Evolutionary conservation across 306 rosid species (phyloP), one percentile per base, ranked within the genome.

Genomic region (Cicer pinnatifidum): DNA sequence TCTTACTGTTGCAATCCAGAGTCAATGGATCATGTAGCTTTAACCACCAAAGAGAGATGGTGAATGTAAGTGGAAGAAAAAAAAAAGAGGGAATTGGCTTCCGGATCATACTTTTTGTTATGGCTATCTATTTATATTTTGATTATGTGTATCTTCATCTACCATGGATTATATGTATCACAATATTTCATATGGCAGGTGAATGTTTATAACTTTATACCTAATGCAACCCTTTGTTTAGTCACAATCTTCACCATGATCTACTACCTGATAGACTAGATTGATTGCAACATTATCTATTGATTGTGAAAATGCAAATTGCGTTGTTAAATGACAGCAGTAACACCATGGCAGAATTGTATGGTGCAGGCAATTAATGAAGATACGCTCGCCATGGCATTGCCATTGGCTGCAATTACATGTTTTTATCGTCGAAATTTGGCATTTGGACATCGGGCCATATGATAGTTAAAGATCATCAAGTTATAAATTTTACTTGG

Each of bases 1-100:
- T 83, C 73, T 73, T 76, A 84, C 81, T 74, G 81, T 65, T 64
- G 90, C 86, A 67, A 85, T 89, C 85, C 59, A 67, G 23, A 48
- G 62, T 40, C 17, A 53, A 74, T 84, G 68, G 81, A 75, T 68
- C 82, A 82, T 73, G 83, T 72, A 48, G 81, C 81, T 81, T 72
- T 80, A 70, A 81, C 77, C 82, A 58, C 84, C 75, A 54, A 28
- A 28, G 67, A 77, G 48, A 62, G 80, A 67, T 85, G 79, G 75
- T 79, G 81, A 84, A 78, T 77, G 80, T 78, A 75, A 73, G 79
- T 47, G 75, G 80, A 67, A 78, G 59, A 78, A 68, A 66, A 77
- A 71, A 78, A 57, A 69, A 71, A 23, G 33, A 23, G 33, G 85
- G 85, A 75, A 58, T 69, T 84, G 80, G 82, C 82, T 84, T 88